These are phyloP conservation scores for Geotrichum phurueaensis DNA, from an alignment of 1,139 yeast genomes.

Conservation along the genomic window DNA sequence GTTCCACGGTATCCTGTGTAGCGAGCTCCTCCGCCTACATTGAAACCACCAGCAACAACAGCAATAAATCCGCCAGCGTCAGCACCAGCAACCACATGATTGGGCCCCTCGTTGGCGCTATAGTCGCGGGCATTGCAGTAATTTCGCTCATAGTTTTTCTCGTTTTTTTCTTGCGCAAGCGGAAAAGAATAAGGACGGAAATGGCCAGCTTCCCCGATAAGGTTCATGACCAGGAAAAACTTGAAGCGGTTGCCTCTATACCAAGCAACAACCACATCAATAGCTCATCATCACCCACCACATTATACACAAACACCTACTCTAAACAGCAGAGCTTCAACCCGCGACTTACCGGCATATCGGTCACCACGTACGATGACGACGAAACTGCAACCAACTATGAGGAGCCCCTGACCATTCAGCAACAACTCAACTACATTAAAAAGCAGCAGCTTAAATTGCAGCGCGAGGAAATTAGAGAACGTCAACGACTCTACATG, in stretches of 20 bases:
- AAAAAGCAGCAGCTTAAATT: slow-evolving; percentile 14
- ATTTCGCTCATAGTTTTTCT: background rate
- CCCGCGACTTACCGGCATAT: background rate
- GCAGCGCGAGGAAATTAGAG: slow-evolving; percentile 12
- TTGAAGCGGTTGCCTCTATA: background rate
- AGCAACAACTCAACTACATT: slow-evolving; percentile 16
- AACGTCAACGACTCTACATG: slow-evolving; percentile 1
- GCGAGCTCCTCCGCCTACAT: slow-evolving; percentile 5
- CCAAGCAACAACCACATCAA: background rate
- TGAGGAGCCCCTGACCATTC: slow-evolving; percentile 9
- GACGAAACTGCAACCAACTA: background rate
- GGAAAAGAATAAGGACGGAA: background rate
- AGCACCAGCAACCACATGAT: background rate
- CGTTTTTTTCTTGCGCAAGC: slow-evolving; percentile 10
- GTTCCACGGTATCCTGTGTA: slow-evolving; percentile 17
- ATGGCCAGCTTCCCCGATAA: background rate
- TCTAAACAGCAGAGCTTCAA: background rate
- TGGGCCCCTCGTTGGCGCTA: slow-evolving; percentile 18
- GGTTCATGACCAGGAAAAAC: background rate
- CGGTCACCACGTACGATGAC: background rate
- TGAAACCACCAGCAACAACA: slow-evolving; percentile 1
- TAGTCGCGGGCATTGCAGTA: slow-evolving; percentile 12
- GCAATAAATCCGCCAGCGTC: background rate
- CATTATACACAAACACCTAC: background rate
- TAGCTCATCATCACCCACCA: background rate